These are phyloP conservation scores for Vigna nakashimae DNA, from an alignment of 306 rosid species.

Conservation along the genomic window DNA sequence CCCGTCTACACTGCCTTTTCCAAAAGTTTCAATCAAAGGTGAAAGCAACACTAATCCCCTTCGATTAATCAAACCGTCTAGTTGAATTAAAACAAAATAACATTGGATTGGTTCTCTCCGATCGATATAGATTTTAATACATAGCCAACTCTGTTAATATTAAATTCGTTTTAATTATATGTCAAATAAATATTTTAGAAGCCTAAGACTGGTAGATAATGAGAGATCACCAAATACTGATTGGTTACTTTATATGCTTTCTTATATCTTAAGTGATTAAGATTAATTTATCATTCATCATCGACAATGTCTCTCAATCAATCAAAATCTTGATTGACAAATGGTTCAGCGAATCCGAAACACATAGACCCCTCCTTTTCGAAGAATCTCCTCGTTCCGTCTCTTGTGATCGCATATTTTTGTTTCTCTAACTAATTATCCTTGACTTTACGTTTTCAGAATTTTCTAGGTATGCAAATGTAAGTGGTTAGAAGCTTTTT, in stretches of 20 bases:
- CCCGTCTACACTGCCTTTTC: background rate
- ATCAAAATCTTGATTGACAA: slow-evolving; percentile 55
- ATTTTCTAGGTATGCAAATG: background rate
- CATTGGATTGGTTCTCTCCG: slow-evolving; percentile 29
- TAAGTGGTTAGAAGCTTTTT: slow-evolving; percentile 20
- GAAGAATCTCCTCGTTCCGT: slow-evolving; percentile 24
- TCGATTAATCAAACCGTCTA: no score
- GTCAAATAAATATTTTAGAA: background rate
- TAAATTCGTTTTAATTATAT: no score
- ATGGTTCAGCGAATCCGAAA: slow-evolving; percentile 56
- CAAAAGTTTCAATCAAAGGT: slow-evolving; percentile 13
- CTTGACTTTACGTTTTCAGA: background rate
- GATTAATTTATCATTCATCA: slow-evolving; percentile 53
- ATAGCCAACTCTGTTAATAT: background rate
- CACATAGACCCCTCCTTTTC: slow-evolving; percentile 59
- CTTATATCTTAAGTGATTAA: slow-evolving; percentile 53
- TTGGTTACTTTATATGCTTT: slow-evolving; percentile 15
- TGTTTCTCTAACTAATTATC: slow-evolving; percentile 26
- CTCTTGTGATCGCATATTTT: slow-evolving; percentile 37
- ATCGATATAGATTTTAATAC: slow-evolving; percentile 1
- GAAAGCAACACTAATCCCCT: slow-evolving; percentile 13
- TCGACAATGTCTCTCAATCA: slow-evolving; percentile 43
- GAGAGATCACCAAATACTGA: slow-evolving; percentile 19
- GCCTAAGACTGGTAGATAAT: slow-evolving; percentile 2
- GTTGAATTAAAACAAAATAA: background rate